Conservation (phyloP, 1,284 basidiomycete genomes). For the Anthracocystis walkeri region DNA sequence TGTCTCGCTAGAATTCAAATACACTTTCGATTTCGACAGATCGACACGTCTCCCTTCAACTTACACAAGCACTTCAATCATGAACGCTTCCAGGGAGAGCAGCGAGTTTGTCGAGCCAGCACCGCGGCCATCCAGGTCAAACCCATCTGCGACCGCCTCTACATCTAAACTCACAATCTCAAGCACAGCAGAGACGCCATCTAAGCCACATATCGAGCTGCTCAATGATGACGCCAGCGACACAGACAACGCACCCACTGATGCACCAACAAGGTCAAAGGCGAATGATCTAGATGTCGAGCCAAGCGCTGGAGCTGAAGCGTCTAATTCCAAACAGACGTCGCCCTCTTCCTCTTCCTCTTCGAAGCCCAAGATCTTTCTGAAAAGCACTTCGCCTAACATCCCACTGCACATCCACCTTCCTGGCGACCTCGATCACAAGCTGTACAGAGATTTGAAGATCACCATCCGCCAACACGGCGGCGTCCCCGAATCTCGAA, state of each 20-base stretch:
- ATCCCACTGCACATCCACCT: constrained; percentile 32
- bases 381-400: constrained; percentile 23
- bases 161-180: constrained; percentile 8
- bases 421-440: constrained; percentile 14
- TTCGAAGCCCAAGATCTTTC: constrained; percentile 24
- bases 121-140: background rate
- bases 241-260: background rate
- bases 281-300: background rate
- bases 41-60: background rate
- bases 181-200: background rate
- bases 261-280: background rate
- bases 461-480: constrained; percentile 35
- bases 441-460: constrained; percentile 7
- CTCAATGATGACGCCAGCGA: background rate
- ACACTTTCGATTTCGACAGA: background rate
- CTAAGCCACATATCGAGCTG: background rate
- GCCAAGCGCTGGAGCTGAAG: no score
- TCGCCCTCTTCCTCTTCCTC: background rate
- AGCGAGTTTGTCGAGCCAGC: constrained; percentile 16
- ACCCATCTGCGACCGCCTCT: constrained; percentile 8
- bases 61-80: background rate
- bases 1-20: background rate
- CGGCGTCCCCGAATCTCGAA: constrained; percentile 29
- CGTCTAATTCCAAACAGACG: background rate
- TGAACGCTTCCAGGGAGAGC: constrained; percentile 14